phyloP scores from a whole-genome alignment of 2,329 filamentous ascomycete genomes.

The Biscogniauxia sp. region DNA sequence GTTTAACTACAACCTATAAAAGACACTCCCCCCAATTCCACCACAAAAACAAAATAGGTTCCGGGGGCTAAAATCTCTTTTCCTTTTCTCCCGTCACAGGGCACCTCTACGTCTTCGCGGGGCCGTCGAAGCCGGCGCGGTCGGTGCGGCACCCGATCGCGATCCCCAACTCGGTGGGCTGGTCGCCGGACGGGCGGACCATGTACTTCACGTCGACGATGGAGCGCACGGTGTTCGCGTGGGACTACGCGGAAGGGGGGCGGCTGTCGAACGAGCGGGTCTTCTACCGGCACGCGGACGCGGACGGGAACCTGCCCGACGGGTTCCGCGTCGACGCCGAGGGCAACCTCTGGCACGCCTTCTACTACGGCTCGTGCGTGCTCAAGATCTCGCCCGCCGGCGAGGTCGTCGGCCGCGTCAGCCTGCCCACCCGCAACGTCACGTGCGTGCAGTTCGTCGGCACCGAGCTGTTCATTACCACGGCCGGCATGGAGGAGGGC shows the following conservation, averaged over 20 bases:
- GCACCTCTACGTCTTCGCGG: slow-evolving; percentile 69
- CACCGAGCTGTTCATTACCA: slow-evolving; percentile 74
- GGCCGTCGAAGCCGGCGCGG: slow-evolving; percentile 52
- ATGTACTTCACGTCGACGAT: slow-evolving; percentile 85
- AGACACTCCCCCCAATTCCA: background rate
- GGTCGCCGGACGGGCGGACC: slow-evolving; percentile 68
- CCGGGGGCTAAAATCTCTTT: slow-evolving; percentile 3
- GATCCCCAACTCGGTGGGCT: slow-evolving; percentile 84
- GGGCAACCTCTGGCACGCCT: slow-evolving; percentile 83
- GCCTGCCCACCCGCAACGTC: slow-evolving; percentile 72
- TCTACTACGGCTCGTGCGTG: slow-evolving; percentile 77
- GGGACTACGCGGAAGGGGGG: slow-evolving; percentile 64
- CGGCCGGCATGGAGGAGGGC: slow-evolving; percentile 63
- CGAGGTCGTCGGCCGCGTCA: slow-evolving; percentile 70
- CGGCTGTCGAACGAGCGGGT: slow-evolving; percentile 67
- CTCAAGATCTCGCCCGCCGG: slow-evolving; percentile 71
- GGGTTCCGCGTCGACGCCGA: slow-evolving; percentile 81
- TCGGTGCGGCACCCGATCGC: slow-evolving; percentile 60
- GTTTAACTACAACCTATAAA: no score
- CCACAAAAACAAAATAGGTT: background rate
- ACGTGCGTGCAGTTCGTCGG: slow-evolving; percentile 82
- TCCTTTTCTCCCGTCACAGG: slow-evolving; percentile 46
- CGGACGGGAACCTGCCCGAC: slow-evolving; percentile 67
- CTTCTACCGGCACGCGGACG: slow-evolving; percentile 64
- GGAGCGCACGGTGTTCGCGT: slow-evolving; percentile 66